These are phyloP conservation scores for Piromyces finnis DNA, from an alignment of 192 early-diverging fungal genomes.

Conservation along the genomic window DNA sequence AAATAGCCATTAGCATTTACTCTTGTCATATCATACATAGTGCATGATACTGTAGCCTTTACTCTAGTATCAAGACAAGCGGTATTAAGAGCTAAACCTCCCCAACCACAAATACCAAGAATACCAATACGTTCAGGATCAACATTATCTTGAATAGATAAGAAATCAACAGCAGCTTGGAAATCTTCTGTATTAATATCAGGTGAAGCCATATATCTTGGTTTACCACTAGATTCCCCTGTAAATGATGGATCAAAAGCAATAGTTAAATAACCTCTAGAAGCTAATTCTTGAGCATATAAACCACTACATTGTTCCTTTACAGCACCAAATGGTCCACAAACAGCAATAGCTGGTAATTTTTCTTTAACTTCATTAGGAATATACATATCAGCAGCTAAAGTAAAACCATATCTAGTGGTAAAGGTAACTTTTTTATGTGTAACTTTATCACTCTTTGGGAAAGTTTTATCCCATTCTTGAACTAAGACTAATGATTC, in stretches of 20 bases:
- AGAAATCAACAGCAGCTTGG: background rate
- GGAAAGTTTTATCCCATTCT: background rate
- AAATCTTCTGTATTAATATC: background rate
- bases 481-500: background rate
- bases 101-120: background rate
- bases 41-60: background rate
- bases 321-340: background rate
- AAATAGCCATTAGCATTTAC: background rate
- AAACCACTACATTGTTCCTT: background rate
- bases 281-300: background rate
- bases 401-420: background rate
- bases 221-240: background rate
- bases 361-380: background rate
- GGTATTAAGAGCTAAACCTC: background rate
- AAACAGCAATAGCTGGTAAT: background rate
- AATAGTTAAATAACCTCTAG: background rate
- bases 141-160: background rate
- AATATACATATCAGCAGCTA: background rate
- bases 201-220: background rate
- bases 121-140: background rate
- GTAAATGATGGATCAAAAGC: background rate
- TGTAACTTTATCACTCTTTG: background rate
- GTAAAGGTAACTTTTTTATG: background rate
- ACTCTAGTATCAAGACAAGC: background rate
- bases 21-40: background rate